These are phyloP conservation scores for Saccharomyces eubayanus DNA, from an alignment of 805 yeast genomes.

Conservation along the genomic window DNA sequence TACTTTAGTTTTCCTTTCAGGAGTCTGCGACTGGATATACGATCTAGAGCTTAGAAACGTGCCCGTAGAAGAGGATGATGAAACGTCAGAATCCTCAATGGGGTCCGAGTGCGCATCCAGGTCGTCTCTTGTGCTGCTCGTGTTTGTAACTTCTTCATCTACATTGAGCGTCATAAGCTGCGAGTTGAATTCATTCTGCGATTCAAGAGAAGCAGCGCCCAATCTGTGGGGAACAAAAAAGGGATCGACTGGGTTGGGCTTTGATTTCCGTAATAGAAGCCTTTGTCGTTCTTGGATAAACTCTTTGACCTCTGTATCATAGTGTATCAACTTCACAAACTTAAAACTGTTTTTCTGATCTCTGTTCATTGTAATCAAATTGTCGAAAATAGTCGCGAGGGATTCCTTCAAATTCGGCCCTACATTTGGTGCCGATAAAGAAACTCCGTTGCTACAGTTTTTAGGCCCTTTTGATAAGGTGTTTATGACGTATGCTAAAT, in stretches of 20 bases:
- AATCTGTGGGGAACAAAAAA: background rate
- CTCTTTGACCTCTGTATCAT: constrained; percentile 6
- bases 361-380: constrained; percentile 12
- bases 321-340: constrained; percentile 13
- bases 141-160: background rate
- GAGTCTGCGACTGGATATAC: background rate
- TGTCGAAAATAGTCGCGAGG: constrained; percentile 12
- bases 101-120: constrained; percentile 3
- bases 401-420: background rate
- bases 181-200: constrained; percentile 14
- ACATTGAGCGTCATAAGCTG: background rate
- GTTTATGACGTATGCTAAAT: constrained; percentile 5
- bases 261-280: background rate
- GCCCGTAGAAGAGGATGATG: background rate
- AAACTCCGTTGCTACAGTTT: background rate
- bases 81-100: constrained; percentile 4
- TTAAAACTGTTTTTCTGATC: constrained; percentile 10
- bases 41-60: background rate
- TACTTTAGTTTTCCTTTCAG: background rate
- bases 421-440: background rate
- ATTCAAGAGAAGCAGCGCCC: background rate
- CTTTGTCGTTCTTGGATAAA: constrained; percentile 9
- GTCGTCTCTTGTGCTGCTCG: background rate
- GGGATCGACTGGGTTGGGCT: background rate
- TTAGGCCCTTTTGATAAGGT: background rate